Evolutionary conservation across 345 rosid species (phyloP).

Genomic region (Triadica sebifera): DNA sequence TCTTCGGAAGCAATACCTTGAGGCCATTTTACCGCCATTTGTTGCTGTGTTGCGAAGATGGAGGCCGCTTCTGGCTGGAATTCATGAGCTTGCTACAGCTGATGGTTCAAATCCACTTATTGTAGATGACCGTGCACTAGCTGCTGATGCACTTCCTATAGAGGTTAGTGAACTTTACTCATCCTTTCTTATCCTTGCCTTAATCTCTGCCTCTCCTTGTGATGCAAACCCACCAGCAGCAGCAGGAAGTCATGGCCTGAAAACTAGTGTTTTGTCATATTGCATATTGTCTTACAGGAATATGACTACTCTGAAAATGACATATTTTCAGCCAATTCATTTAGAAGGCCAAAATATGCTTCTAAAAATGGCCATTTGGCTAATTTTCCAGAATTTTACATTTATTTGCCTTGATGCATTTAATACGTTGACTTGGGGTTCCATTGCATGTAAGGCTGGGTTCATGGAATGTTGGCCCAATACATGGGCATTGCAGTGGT

Average conservation of each 20-base stretch:
- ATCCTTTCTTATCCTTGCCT: constrained; percentile 9
- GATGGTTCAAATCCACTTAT: constrained; percentile 97
- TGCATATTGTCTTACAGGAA: not conserved
- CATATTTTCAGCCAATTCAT: not conserved
- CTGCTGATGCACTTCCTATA: constrained; percentile 83
- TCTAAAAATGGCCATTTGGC: not conserved
- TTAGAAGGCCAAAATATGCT: too few relatives aligned
- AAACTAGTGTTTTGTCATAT: not conserved
- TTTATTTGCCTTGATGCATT: not conserved
- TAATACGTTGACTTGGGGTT: not conserved
- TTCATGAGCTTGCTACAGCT: constrained; percentile 95
- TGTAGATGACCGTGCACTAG: constrained; percentile 90
- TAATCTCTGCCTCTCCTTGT: not conserved
- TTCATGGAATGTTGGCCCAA: constrained; percentile 9
- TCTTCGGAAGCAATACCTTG: constrained; percentile 89
- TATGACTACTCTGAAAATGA: not conserved
- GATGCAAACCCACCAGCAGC: not conserved
- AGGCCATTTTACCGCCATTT: constrained; percentile 93
- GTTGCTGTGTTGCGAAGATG: constrained; percentile 96
- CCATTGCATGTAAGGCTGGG: constrained; percentile 1
- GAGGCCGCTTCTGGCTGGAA: constrained; percentile 95
- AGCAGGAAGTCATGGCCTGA: too few relatives aligned
- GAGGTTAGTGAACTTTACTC: constrained; percentile 58
- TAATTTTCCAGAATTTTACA: not conserved
- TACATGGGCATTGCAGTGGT: not conserved